These are phyloP conservation scores for Aureobasidium sp. DNA, from an alignment of 2,329 filamentous ascomycete species.

Conservation along the genomic window DNA sequence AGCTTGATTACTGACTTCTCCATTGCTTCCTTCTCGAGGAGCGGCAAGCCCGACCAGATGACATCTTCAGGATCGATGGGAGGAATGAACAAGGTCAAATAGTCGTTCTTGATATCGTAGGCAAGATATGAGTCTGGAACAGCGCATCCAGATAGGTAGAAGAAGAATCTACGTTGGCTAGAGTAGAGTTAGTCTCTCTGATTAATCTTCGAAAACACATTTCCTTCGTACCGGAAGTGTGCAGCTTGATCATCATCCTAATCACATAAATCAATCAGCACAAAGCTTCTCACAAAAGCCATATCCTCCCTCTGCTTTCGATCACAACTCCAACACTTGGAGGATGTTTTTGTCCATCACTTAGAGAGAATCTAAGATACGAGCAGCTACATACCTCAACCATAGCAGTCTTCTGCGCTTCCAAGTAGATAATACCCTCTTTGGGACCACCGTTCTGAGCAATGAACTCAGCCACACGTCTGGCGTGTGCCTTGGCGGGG, in stretches of 20 bases:
- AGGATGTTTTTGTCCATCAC: too few species aligned
- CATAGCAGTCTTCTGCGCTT: conserved; percentile 72
- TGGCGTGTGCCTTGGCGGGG: conserved; percentile 81
- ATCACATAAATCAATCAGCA: neutral
- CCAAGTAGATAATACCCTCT: conserved; percentile 73
- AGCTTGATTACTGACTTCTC: conserved; percentile 43
- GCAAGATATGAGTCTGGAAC: conserved; percentile 72
- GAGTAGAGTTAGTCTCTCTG: neutral
- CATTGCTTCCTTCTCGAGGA: conserved; percentile 67
- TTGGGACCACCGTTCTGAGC: conserved; percentile 55
- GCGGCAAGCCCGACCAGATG: conserved; percentile 85
- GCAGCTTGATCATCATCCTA: conserved; percentile 70
- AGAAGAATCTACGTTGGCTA: conserved; percentile 87
- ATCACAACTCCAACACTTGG: too few species aligned
- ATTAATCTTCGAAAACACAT: neutral
- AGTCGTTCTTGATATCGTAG: conserved; percentile 68
- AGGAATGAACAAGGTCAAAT: conserved; percentile 83
- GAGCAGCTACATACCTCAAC: conserved; percentile 48
- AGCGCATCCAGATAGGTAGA: conserved; percentile 82
- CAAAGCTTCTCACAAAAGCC: neutral
- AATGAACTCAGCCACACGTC: conserved; percentile 74
- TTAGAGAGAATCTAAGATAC: too few species aligned
- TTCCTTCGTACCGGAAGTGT: conserved; percentile 7
- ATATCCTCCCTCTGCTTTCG: neutral
- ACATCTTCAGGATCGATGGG: conserved; percentile 81